Evolutionary conservation across 2,329 filamentous ascomycete genomes (phyloP).

Genomic region (Fusarium mexicanum): DNA sequence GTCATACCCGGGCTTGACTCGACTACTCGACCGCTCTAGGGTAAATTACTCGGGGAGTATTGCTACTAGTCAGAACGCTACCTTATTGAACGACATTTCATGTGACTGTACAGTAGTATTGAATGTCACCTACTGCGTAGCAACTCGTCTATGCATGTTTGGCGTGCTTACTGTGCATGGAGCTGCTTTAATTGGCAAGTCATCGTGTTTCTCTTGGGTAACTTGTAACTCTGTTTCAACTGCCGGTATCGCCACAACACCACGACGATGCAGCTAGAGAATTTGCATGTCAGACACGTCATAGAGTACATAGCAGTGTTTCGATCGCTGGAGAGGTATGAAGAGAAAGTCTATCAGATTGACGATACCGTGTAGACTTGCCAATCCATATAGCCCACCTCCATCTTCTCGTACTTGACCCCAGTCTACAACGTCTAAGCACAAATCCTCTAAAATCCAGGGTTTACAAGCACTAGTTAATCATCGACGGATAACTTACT

Average conservation of each 20-base stretch:
- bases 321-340: background rate
- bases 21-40: background rate
- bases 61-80: background rate
- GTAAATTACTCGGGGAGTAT: background rate
- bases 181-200: background rate
- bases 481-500: slow-evolving; percentile 13
- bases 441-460: background rate
- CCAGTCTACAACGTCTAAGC: background rate
- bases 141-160: background rate
- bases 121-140: background rate
- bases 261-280: background rate
- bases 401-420: background rate
- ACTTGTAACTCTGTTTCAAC: slow-evolving; percentile 15
- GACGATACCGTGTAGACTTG: background rate
- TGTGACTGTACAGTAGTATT: background rate
- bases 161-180: background rate
- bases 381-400: background rate
- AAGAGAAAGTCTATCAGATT: background rate
- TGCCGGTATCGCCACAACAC: slow-evolving; percentile 9
- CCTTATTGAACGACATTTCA: background rate
- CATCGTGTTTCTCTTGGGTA: background rate
- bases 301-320: background rate
- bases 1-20: background rate
- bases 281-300: background rate
- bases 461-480: background rate